Conservation (phyloP, 2,329 filamentous ascomycete species). For the Alternaria incomplexa region DNA sequence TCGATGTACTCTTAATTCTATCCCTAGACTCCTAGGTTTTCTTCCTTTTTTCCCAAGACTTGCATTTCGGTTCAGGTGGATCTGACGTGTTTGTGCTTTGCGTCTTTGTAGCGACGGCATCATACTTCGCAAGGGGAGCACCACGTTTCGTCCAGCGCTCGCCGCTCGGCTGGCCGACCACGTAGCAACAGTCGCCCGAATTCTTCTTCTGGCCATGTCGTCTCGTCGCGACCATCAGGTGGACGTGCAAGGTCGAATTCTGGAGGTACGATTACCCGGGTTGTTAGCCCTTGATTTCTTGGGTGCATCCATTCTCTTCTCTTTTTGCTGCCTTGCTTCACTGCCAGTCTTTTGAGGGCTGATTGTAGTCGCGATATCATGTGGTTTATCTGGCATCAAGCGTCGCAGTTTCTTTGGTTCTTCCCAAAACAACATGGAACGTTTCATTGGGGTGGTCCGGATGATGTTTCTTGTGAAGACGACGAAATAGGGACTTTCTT, state of each 20-base stretch:
- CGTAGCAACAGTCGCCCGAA: conserved; percentile 50
- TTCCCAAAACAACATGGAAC: conserved; percentile 31
- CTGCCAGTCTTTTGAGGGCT: conserved; percentile 15
- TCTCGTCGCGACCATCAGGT: conserved; percentile 32
- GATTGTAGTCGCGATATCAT: conserved; percentile 19
- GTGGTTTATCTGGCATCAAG: conserved; percentile 23
- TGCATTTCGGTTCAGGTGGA: conserved; percentile 46
- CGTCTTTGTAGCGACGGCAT: conserved; percentile 47
- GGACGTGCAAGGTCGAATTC: conserved; percentile 41
- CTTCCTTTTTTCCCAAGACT: conserved; percentile 39
- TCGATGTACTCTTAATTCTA: conserved; percentile 52
- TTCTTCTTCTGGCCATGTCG: conserved; percentile 41
- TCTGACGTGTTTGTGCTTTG: conserved; percentile 50
- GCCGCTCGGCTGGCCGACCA: conserved; percentile 44
- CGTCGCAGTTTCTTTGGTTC: conserved; percentile 17
- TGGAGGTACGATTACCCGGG: conserved; percentile 37
- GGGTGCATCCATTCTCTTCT: conserved; percentile 1
- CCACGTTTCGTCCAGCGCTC: conserved; percentile 37
- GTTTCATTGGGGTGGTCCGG: conserved; percentile 25
- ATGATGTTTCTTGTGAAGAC: conserved; percentile 7
- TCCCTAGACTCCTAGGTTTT: conserved; percentile 46
- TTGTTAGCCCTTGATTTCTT: conserved; percentile 15
- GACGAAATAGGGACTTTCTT: conserved; percentile 9
- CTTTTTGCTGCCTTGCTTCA: conserved; percentile 3
- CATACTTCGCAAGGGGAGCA: conserved; percentile 46